These are phyloP conservation scores for Babesia bigemina DNA, from an alignment of 169 alveolate genomes.

Conservation along the genomic window DNA sequence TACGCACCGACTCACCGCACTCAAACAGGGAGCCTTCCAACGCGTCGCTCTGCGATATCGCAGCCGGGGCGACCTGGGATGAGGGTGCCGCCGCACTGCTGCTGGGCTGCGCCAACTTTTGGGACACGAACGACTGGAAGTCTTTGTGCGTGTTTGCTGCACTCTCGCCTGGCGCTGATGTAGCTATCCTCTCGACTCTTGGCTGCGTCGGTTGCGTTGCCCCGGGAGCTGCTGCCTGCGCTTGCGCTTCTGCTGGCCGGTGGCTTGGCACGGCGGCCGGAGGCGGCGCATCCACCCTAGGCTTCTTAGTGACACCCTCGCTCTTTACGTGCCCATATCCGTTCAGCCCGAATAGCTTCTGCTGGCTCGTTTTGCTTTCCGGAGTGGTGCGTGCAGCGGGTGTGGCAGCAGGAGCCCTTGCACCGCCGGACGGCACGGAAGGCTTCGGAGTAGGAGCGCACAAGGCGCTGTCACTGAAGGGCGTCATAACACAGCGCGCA, in stretches of 20 bases:
- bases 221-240: too few species aligned
- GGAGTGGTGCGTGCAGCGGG: neutral
- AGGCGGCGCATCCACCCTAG: neutral
- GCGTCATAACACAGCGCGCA: neutral
- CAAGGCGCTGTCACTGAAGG: conserved; percentile 20
- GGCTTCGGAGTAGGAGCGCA: neutral
- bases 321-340: neutral
- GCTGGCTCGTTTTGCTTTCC: neutral
- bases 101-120: neutral
- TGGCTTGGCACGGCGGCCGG: neutral
- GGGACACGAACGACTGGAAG: neutral
- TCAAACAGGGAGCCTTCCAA: conserved; percentile 1
- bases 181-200: too few species aligned
- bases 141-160: neutral
- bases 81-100: neutral
- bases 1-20: neutral
- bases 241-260: neutral
- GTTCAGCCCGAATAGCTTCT: neutral
- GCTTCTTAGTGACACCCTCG: neutral
- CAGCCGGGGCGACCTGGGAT: neutral
- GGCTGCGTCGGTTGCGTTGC: too few species aligned
- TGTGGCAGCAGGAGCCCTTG: neutral
- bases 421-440: neutral
- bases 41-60: neutral
- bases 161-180: too few species aligned